Evolutionary conservation across 1,284 basidiomycete genomes (phyloP), one percentile per base, ranked within the genome.

Genomic region (Xerocomus cyaneibrunnescens): DNA sequence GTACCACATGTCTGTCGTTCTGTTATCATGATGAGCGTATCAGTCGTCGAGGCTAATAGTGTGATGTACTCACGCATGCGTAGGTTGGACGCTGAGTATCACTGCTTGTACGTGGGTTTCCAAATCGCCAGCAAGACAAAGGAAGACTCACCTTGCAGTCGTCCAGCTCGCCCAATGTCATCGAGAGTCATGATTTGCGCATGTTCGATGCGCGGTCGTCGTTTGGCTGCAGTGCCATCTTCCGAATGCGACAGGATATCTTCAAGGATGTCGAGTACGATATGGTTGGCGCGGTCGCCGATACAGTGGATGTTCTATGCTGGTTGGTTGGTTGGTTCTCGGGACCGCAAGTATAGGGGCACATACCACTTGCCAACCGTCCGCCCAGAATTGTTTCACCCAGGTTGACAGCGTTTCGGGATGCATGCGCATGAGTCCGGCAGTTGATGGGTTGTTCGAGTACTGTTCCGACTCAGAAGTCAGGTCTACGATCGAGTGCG

Each of bases 21-120:
- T 89, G 58, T n/a, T 17, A 31, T 32, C 1, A 41, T 10, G 7
- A 38, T 32, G 7, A 25, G 41, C 37, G 42, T 50, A 31, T 46
- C 5, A 13, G 30, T 39, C 2, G 7, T 9, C 13, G 7, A 6
- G 30, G n/a, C 5, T 1, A 9, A 7, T 4, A 27, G 36, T 25
- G 22, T 5, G 17, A 31, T 17, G 4, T 14, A 69, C 83, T 72
- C 66, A 89, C 85, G 80, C 92, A 67, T 98, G 94, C 1, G 92
- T 96, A 0, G 95, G 94, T 64, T 98, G 95, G 22, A 95, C 91
- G 57, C 93, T 95, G 2, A 89, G 81, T 60, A 97, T 91, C 16
- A 97, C 90, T 93, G 42, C 30, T 12, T 48, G 42, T n/a, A 14
- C 28, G 25, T 37, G 50, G 43, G 49, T n/a, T 42, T 19, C 3